These are phyloP conservation scores for Isabelozyma gotoi DNA, from an alignment of 805 yeast species.

Conservation along the genomic window DNA sequence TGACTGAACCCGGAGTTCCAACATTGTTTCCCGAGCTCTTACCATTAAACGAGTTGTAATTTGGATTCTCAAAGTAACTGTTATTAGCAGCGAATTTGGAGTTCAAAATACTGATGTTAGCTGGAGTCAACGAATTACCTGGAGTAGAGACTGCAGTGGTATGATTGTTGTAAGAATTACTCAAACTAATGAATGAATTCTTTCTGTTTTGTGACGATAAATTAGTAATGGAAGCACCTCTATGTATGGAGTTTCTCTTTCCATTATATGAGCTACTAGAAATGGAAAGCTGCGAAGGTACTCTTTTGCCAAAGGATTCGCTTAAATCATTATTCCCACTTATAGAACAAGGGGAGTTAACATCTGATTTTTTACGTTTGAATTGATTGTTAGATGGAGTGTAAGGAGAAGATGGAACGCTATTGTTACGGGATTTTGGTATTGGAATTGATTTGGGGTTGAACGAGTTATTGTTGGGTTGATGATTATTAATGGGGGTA, in stretches of 20 bases:
- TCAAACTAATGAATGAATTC: slow-evolving; percentile 6
- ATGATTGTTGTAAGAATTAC: slow-evolving; percentile 7
- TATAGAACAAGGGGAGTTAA: slow-evolving; percentile 16
- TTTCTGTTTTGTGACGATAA: slow-evolving; percentile 9
- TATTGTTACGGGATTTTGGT: slow-evolving; percentile 17
- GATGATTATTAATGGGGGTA: slow-evolving; percentile 13
- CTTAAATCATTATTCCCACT: slow-evolving; percentile 11
- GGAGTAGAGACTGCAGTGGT: slow-evolving; percentile 8
- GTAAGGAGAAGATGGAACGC: slow-evolving; percentile 21
- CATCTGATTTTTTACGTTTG: slow-evolving; percentile 43
- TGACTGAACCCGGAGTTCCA: slow-evolving; percentile 10
- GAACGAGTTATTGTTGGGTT: slow-evolving; percentile 5
- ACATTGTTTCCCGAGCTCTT: slow-evolving; percentile 1
- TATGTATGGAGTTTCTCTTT: slow-evolving; percentile 14
- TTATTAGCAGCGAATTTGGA: slow-evolving; percentile 10
- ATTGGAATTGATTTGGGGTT: slow-evolving; percentile 29
- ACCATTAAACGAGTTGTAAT: not conserved
- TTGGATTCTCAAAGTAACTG: not conserved
- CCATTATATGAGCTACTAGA: slow-evolving; percentile 7
- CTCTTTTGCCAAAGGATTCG: slow-evolving; percentile 20
- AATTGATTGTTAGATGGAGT: slow-evolving; percentile 21
- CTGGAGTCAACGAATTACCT: slow-evolving; percentile 19
- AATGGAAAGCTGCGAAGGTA: slow-evolving; percentile 13
- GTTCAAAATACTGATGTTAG: slow-evolving; percentile 22
- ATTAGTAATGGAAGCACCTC: slow-evolving; percentile 15